Base-by-base conservation (phyloP, 176 grass and related monocot species). In the Cenchrus fungigraminus region DNA sequence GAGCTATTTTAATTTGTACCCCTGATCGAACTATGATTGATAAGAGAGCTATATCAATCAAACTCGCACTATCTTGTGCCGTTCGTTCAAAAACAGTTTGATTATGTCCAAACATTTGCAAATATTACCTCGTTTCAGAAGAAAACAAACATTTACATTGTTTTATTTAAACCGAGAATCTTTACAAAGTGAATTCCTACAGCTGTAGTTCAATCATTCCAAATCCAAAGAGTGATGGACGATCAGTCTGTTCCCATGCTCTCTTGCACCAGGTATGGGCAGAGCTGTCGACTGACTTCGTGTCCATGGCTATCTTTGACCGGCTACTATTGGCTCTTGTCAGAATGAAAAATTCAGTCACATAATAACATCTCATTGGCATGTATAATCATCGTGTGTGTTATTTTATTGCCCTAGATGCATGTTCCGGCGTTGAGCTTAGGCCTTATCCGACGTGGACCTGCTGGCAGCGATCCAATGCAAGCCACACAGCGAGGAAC, bases 241-340 rank as follows among this genome's bases (percentile, higher is more conserved):
- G 70, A 73, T 77, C 68, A 47, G 34, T 87, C 40, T 84, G 81
- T 79, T 73, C 70, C 76, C 89, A 71, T 68, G 62, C 63, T 80
- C 68, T 84, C 69, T 60, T 63, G 45, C 32, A 84, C 76, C 63
- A 80, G 46, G 68, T 81, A 84, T 77, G 85, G 85, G 76, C 76
- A 75, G 76, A 79, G 44, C 59, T 74, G 80, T 79, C 42, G n/a
- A 84, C 61, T 79, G 84, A 80, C 80, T 70, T 76, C 10, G 51
- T 80, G 85, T 77, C 69, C 44, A 76, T 84, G 32, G 45, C 45
- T 80, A 9, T 70, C 70, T 71, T 87, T 79, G 69, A 84, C 62
- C 61, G 74, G 69, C 19, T 25, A 69, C 32, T 80, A n/a, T 81
- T 55, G 25, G 50, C 51, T 57, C 49, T 12, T 37, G 65, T 58